Evolutionary conservation across 2,329 filamentous ascomycete species (phyloP).

Genomic region (Macroventuria anomochaeta): DNA sequence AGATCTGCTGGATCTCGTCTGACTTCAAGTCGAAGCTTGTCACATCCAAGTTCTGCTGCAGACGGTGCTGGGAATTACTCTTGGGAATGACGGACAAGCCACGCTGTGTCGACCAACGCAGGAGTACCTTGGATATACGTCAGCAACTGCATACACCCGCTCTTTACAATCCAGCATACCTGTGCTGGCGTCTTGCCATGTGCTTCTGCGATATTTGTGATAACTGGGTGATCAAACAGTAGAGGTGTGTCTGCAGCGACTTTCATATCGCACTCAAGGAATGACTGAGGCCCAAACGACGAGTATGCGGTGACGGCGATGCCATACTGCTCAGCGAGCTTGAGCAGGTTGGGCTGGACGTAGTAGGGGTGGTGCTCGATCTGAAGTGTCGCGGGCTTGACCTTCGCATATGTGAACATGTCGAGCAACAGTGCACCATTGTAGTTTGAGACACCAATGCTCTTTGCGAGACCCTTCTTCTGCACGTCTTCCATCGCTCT

Average conservation of each 20-base stretch:
- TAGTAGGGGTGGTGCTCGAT: constrained; percentile 51
- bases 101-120: constrained; percentile 52
- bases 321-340: constrained; percentile 42
- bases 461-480: constrained; percentile 55
- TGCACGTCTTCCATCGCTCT: constrained; percentile 52
- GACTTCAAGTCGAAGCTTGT: constrained; percentile 31
- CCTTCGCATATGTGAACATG: constrained; percentile 59
- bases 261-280: constrained; percentile 30
- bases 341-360: constrained; percentile 43
- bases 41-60: constrained; percentile 43
- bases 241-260: constrained; percentile 32
- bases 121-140: constrained; percentile 6
- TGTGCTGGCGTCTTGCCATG: constrained; percentile 75
- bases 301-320: constrained; percentile 49
- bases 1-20: constrained; percentile 33
- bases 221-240: constrained; percentile 59
- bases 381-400: constrained; percentile 46
- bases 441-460: constrained; percentile 49
- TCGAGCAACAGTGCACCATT: constrained; percentile 55
- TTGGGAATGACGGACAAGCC: constrained; percentile 49
- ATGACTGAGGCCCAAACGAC: constrained; percentile 55
- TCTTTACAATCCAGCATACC: constrained; percentile 38
- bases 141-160: neutral
- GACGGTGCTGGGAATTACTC: constrained; percentile 33
- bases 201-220: constrained; percentile 69